Conservation (phyloP, 192 early-diverging fungal genomes). For the Thoreauomyces humboldtii region DNA sequence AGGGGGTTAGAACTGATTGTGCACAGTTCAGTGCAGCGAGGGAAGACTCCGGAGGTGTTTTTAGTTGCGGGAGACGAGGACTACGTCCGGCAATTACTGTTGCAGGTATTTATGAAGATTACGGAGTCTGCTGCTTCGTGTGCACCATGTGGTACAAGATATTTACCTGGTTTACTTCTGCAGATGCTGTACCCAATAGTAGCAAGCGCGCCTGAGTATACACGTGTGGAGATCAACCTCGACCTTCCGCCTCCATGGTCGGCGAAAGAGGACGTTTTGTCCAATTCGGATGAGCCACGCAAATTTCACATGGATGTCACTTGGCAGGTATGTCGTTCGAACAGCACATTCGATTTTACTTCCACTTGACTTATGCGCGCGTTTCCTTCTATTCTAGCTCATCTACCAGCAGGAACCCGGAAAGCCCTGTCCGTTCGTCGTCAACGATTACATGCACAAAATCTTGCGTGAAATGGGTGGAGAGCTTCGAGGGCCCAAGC, state of each 20-base stretch:
- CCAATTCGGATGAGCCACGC: neutral
- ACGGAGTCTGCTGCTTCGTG: no score
- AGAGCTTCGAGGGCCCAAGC: conserved; percentile 1
- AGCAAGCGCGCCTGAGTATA: conserved; percentile 24
- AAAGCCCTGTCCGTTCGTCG: neutral
- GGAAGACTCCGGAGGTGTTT: conserved; percentile 21
- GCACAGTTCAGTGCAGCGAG: conserved; percentile 17
- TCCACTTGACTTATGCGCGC: neutral
- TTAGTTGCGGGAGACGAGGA: conserved; percentile 30
- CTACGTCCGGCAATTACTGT: conserved; percentile 19
- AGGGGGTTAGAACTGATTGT: conserved; percentile 28
- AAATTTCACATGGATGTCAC: conserved; percentile 27
- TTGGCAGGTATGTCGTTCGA: no score
- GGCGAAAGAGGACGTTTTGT: conserved; percentile 6
- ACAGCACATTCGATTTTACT: neutral
- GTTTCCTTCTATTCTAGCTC: neutral
- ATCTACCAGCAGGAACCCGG: neutral
- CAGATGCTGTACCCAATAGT: conserved; percentile 21
- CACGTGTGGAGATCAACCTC: conserved; percentile 22
- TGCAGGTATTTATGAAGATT: no score
- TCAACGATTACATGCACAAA: conserved; percentile 15
- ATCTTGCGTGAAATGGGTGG: conserved; percentile 18
- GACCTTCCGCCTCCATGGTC: conserved; percentile 13
- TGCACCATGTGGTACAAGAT: no score
- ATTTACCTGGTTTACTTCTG: no score